Percentiles rank a stretch among this genome's conserved stretches.
Evolutionary conservation across 306 rosid genomes (phyloP).

Genomic region (Quercus dentata): DNA sequence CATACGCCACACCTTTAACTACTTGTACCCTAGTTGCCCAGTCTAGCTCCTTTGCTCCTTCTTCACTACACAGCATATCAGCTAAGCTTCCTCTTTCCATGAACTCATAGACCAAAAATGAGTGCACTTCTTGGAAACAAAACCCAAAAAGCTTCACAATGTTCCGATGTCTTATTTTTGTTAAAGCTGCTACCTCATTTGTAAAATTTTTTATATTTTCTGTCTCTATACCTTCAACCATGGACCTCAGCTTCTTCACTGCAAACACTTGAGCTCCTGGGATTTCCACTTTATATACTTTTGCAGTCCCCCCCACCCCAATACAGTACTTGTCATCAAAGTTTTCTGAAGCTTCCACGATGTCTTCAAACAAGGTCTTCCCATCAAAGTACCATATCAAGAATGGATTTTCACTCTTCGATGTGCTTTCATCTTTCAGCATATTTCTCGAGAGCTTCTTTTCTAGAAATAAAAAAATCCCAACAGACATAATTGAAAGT

Average conservation of each 20-base stretch:
- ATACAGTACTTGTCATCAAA: too few species aligned
- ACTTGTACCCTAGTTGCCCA: slow-evolving; percentile 10
- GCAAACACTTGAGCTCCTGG: neutral
- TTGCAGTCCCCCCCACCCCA: too few species aligned
- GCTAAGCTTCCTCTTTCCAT: slow-evolving; percentile 17
- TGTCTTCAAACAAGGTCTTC: neutral
- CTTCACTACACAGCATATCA: neutral
- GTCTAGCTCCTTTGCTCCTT: slow-evolving; percentile 11
- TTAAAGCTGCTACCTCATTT: too few species aligned
- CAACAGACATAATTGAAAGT: neutral
- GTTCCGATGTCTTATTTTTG: too few species aligned
- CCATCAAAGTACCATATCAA: neutral
- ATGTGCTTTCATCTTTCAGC: neutral
- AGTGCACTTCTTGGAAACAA: too few species aligned
- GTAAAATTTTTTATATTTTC: neutral
- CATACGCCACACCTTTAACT: slow-evolving; percentile 5
- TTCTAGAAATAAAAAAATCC: neutral
- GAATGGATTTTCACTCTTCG: neutral
- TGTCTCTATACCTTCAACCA: neutral
- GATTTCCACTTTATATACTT: too few species aligned
- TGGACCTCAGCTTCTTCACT: neutral
- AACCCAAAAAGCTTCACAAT: too few species aligned
- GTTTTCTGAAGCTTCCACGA: too few species aligned
- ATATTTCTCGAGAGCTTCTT: neutral
- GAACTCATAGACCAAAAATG: too few species aligned